Conservation (phyloP, 1,284 basidiomycete genomes). For the Ceratobasidium sp. region DNA sequence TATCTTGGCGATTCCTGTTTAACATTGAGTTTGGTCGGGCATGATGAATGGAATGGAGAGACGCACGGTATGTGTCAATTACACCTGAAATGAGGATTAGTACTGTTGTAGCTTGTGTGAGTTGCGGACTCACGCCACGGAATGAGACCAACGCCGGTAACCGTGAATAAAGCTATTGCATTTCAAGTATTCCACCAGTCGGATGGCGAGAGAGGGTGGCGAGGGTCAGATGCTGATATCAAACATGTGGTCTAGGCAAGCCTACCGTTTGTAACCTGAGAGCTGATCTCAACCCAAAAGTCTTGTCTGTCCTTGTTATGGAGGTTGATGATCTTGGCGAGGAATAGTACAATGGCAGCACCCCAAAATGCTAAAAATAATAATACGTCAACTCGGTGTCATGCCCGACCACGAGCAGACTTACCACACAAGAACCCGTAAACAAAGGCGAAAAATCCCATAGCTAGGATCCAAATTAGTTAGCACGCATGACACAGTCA, state of each 20-base stretch:
- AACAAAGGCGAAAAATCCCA: slow-evolving; percentile 72
- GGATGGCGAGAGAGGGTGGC: not conserved
- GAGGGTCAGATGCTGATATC: not conserved
- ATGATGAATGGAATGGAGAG: not conserved
- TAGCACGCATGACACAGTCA: not conserved
- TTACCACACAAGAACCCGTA: slow-evolving; percentile 79
- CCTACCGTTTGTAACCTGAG: slow-evolving; percentile 76
- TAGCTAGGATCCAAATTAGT: slow-evolving; percentile 45
- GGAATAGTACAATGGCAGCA: slow-evolving; percentile 78
- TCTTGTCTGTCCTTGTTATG: slow-evolving; percentile 68
- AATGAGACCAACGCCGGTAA: slow-evolving; percentile 63
- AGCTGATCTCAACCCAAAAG: slow-evolving; percentile 79
- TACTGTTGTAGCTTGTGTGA: not conserved
- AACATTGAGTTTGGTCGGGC: not conserved
- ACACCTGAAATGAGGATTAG: slow-evolving; percentile 56
- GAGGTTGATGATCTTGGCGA: slow-evolving; percentile 70
- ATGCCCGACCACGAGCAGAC: slow-evolving; percentile 42
- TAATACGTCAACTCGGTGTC: not conserved
- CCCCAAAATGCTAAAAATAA: slow-evolving; percentile 69
- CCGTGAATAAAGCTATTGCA: slow-evolving; percentile 70
- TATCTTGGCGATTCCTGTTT: slow-evolving; percentile 70
- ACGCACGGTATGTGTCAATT: slow-evolving; percentile 78
- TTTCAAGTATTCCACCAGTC: too few relatives aligned
- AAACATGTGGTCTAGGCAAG: slow-evolving; percentile 10
- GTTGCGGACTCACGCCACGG: slow-evolving; percentile 48